Evolutionary conservation across 306 rosid species (phyloP).

Genomic region (Quercus parvula): DNA sequence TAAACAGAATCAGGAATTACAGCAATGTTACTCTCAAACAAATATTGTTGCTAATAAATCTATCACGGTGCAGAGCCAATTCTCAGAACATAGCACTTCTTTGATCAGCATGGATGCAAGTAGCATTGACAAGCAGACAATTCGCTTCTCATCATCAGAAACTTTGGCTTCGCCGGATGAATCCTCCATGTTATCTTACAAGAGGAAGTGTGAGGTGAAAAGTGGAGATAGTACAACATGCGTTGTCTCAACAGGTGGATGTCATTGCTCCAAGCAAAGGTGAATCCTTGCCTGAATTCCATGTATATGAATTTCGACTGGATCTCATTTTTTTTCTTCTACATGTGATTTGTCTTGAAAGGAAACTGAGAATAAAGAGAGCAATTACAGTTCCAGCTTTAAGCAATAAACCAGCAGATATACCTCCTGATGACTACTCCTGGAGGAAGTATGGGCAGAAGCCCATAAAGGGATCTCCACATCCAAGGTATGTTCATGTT

Average conservation of each 20-base stretch:
- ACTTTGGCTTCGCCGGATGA: conserved; percentile 1
- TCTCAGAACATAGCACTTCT: background rate
- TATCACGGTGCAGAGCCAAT: too few relatives aligned
- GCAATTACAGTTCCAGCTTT: conserved; percentile 17
- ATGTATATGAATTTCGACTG: too few relatives aligned
- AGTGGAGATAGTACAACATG: background rate
- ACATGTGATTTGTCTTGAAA: background rate
- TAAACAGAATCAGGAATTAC: background rate
- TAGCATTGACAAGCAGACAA: background rate
- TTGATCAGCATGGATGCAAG: conserved; percentile 10
- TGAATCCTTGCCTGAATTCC: background rate
- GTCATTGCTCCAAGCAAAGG: conserved; percentile 29
- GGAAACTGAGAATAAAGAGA: conserved; percentile 19
- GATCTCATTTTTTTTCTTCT: background rate
- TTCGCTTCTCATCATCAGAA: too few relatives aligned
- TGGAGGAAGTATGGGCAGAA: conserved; percentile 31
- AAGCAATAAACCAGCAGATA: conserved; percentile 17
- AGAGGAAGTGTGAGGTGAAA: background rate
- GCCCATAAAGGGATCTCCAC: conserved; percentile 26
- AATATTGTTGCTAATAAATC: too few relatives aligned
- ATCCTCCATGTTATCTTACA: conserved; percentile 11
- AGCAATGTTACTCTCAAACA: too few relatives aligned
- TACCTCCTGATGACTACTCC: conserved; percentile 23
- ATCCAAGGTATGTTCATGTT: conserved; percentile 17
- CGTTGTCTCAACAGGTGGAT: conserved; percentile 18